These are phyloP conservation scores for Teunomyces stri DNA, from an alignment of 805 yeast genomes.

Conservation along the genomic window DNA sequence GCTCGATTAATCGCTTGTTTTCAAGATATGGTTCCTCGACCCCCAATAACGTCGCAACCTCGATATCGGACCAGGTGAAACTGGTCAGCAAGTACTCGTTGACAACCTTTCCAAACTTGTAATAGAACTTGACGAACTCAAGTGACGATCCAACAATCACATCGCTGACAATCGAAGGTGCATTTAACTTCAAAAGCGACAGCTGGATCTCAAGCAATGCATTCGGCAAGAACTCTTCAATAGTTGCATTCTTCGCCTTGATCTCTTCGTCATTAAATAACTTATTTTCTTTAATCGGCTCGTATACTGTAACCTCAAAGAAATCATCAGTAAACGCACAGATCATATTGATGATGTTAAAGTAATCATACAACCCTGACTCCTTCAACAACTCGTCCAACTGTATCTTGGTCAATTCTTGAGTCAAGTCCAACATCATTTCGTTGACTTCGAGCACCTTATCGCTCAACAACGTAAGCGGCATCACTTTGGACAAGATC, in stretches of 20 bases:
- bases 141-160: slow-evolving; percentile 50
- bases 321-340: slow-evolving; percentile 59
- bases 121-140: slow-evolving; percentile 48
- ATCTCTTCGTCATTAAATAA: slow-evolving; percentile 48
- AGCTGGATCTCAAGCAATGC: slow-evolving; percentile 62
- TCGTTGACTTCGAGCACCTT: slow-evolving; percentile 36
- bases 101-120: slow-evolving; percentile 36
- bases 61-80: slow-evolving; percentile 55
- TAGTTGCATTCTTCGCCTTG: slow-evolving; percentile 38
- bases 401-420: slow-evolving; percentile 44
- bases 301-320: slow-evolving; percentile 60
- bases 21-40: slow-evolving; percentile 43
- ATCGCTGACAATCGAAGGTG: slow-evolving; percentile 60
- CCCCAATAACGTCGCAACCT: slow-evolving; percentile 70
- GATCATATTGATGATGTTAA: slow-evolving; percentile 69
- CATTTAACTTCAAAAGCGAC: slow-evolving; percentile 55
- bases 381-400: slow-evolving; percentile 46
- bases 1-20: slow-evolving; percentile 8
- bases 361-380: slow-evolving; percentile 57
- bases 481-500: slow-evolving; percentile 51
- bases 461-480: slow-evolving; percentile 38
- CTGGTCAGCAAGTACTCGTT: slow-evolving; percentile 33
- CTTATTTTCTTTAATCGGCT: slow-evolving; percentile 63
- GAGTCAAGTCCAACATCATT: slow-evolving; percentile 32
- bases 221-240: slow-evolving; percentile 55